Evolutionary conservation across 805 yeast genomes (phyloP).

Genomic region (Phaffomyces antillensis): DNA sequence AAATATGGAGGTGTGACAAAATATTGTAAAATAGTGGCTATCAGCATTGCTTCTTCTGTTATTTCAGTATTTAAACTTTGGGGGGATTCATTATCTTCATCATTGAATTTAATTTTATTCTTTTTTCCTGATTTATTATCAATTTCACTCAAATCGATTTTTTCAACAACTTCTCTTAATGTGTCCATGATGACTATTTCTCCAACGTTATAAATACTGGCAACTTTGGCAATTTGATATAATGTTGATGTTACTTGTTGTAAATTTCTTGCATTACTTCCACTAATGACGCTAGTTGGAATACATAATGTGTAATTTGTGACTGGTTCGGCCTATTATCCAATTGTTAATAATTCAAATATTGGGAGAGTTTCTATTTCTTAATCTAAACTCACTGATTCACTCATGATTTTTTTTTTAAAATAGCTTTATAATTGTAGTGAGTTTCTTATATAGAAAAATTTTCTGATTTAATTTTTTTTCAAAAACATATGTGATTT

Average conservation of each 20-base stretch:
- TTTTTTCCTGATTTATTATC: slow-evolving; percentile 17
- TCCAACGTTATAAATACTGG: slow-evolving; percentile 59
- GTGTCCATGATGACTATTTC: slow-evolving; percentile 70
- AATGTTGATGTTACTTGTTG: slow-evolving; percentile 69
- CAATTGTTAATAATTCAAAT: background rate
- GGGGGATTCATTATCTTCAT: slow-evolving; percentile 13
- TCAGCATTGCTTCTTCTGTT: slow-evolving; percentile 37
- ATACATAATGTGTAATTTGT: slow-evolving; percentile 55
- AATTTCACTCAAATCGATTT: slow-evolving; percentile 16
- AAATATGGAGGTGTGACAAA: slow-evolving; percentile 83
- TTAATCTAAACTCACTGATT: background rate
- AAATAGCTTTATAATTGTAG: background rate
- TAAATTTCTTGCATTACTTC: slow-evolving; percentile 50
- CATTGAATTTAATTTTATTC: slow-evolving; percentile 28
- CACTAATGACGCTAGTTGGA: slow-evolving; percentile 58
- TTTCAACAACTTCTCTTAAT: slow-evolving; percentile 21
- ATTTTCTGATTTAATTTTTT: background rate
- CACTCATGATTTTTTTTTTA: slow-evolving; percentile 1
- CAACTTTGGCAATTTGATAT: slow-evolving; percentile 74
- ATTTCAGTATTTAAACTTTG: too few relatives aligned
- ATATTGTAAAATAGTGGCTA: slow-evolving; percentile 68
- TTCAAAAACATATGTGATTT: background rate
- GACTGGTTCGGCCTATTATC: background rate
- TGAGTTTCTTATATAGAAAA: background rate
- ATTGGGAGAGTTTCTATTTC: background rate